Conservation (phyloP, 805 yeast species). For the Peterozyma toletana region DNA sequence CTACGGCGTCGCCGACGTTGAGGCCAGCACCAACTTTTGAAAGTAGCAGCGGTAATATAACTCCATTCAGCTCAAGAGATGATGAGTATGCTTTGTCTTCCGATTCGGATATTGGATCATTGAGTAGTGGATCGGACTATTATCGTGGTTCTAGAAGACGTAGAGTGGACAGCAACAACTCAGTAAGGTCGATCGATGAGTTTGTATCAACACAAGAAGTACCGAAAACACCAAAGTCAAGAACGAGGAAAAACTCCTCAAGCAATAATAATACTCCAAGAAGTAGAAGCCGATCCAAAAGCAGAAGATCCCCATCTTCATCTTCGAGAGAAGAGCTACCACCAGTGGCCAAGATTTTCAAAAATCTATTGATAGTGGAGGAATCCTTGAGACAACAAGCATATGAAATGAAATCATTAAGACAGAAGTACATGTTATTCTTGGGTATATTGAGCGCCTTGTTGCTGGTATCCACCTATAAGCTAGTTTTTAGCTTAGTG, state of each 20-base stretch:
- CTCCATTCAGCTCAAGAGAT: slow-evolving; percentile 19
- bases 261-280: slow-evolving; percentile 5
- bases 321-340: slow-evolving; percentile 20
- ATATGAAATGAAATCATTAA: slow-evolving; percentile 56
- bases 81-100: slow-evolving; percentile 20
- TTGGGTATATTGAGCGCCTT: slow-evolving; percentile 32
- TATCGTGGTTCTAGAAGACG: background rate
- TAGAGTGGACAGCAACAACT: slow-evolving; percentile 2
- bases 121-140: slow-evolving; percentile 6
- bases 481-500: slow-evolving; percentile 19
- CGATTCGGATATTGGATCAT: slow-evolving; percentile 22
- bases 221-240: background rate
- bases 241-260: slow-evolving; percentile 7
- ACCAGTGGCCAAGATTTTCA: slow-evolving; percentile 66
- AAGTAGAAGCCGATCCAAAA: slow-evolving; percentile 17
- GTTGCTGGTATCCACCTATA: slow-evolving; percentile 26
- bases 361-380: slow-evolving; percentile 78
- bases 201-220: background rate
- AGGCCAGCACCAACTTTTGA: slow-evolving; percentile 9
- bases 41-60: slow-evolving; percentile 18
- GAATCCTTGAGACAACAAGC: slow-evolving; percentile 81
- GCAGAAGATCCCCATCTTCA: slow-evolving; percentile 15
- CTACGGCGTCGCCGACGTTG: slow-evolving; percentile 1
- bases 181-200: background rate
- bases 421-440: slow-evolving; percentile 57